A percentile compares a stretch with the other conserved stretches of the same genome.
phyloP scores from a whole-genome alignment of 106 monocot genomes.

The Apostasia ramifera region DNA sequence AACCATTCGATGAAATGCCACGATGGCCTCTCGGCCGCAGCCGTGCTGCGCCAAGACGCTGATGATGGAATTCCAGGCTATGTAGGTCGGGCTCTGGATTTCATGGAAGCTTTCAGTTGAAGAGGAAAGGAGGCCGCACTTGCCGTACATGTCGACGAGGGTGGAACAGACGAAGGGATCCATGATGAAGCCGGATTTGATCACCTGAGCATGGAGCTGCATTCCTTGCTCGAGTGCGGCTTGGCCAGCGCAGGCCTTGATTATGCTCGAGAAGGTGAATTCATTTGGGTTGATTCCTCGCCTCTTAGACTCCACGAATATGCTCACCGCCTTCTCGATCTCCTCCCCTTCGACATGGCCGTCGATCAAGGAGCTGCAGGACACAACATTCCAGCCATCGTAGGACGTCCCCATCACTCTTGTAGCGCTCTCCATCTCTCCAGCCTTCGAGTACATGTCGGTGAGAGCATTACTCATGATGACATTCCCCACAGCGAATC shows the following conservation, averaged over 20 bases:
- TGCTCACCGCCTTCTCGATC: slow-evolving; percentile 24
- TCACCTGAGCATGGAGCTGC: slow-evolving; percentile 39
- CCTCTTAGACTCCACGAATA: slow-evolving; percentile 18
- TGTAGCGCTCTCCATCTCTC: slow-evolving; percentile 37
- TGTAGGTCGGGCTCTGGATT: slow-evolving; percentile 9
- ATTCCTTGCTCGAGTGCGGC: slow-evolving; percentile 35
- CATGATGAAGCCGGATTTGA: slow-evolving; percentile 21
- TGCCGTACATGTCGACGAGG: slow-evolving; percentile 58
- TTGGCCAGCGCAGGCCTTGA: slow-evolving; percentile 40
- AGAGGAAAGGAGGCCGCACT: slow-evolving; percentile 35
- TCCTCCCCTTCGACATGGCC: slow-evolving; percentile 35
- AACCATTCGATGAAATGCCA: slow-evolving; percentile 27
- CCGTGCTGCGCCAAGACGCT: slow-evolving; percentile 47
- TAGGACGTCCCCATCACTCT: slow-evolving; percentile 2
- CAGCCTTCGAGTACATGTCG: slow-evolving; percentile 39
- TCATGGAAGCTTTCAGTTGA: slow-evolving; percentile 30
- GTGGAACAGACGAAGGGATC: slow-evolving; percentile 32
- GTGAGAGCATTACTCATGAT: slow-evolving; percentile 22
- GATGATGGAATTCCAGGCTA: slow-evolving; percentile 34
- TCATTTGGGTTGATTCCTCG: slow-evolving; percentile 30
- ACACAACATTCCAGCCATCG: slow-evolving; percentile 34
- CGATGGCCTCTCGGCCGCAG: slow-evolving; percentile 23
- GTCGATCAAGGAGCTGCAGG: slow-evolving; percentile 42
- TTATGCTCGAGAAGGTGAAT: slow-evolving; percentile 56
- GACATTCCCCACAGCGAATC: slow-evolving; percentile 12